Percentiles rank a stretch among this genome's conserved stretches.
Conservation (phyloP, 257 asterid species). For the Lantana camara region DNA sequence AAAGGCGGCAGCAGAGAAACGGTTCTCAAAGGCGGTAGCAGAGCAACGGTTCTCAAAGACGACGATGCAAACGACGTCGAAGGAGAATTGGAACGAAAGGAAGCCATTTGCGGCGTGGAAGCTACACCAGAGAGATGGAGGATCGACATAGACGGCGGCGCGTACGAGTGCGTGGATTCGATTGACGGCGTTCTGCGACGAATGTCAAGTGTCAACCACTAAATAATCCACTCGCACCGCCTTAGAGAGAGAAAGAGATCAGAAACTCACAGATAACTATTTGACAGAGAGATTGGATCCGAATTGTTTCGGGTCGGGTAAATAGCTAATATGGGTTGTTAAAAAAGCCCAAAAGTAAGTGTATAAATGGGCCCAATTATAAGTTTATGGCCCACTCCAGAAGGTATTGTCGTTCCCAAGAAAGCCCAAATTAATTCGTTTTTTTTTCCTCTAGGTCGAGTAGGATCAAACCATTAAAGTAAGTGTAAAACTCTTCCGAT, state of each 20-base stretch:
- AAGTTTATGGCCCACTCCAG: background rate
- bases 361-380: background rate
- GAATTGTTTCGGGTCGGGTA: background rate
- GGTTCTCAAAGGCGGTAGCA: constrained; percentile 29
- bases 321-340: background rate
- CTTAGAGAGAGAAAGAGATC: constrained; percentile 12
- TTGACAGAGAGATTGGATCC: background rate
- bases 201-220: constrained; percentile 12
- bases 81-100: constrained; percentile 28
- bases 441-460: too few species aligned
- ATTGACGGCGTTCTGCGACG: background rate
- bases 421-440: too few species aligned
- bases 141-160: constrained; percentile 56
- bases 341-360: background rate
- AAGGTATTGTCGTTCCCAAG: background rate
- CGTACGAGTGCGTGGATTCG: constrained; percentile 23
- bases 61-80: constrained; percentile 27
- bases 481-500: too few species aligned
- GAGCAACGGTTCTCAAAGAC: constrained; percentile 24
- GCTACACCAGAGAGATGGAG: constrained; percentile 40
- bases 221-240: constrained; percentile 32
- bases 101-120: constrained; percentile 36
- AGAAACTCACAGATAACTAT: background rate
- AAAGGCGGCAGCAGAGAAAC: constrained; percentile 26
- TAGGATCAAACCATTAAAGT: too few species aligned